phyloP scores from a whole-genome alignment of 2,329 filamentous ascomycete genomes.

The Xylariales sp. region DNA sequence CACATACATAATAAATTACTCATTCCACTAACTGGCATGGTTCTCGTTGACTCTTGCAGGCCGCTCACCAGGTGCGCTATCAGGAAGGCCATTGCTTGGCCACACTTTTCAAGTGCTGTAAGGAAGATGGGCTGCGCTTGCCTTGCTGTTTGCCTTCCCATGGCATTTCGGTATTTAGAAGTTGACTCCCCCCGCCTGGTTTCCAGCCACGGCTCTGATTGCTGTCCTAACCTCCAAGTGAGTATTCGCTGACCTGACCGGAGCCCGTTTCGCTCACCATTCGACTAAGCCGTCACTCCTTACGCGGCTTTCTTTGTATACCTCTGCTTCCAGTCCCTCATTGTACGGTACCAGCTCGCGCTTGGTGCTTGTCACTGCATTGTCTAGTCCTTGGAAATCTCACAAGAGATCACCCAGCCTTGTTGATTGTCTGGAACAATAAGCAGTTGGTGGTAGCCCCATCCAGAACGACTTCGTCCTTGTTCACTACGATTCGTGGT shows the following conservation, averaged over 20 bases:
- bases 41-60: too few relatives aligned
- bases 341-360: slow-evolving; percentile 13
- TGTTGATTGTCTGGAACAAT: too few relatives aligned
- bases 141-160: too few relatives aligned
- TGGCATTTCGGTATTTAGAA: background rate
- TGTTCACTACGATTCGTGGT: too few relatives aligned
- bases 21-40: too few relatives aligned
- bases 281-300: slow-evolving; percentile 26
- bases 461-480: too few relatives aligned
- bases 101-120: background rate
- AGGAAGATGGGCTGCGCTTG: too few relatives aligned
- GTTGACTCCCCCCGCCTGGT: background rate
- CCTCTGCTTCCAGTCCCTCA: slow-evolving; percentile 18
- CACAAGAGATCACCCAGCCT: background rate
- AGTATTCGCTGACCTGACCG: slow-evolving; percentile 9
- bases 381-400: background rate
- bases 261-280: slow-evolving; percentile 8
- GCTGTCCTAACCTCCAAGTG: slow-evolving; percentile 7
- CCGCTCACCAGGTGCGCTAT: too few relatives aligned
- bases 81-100: background rate
- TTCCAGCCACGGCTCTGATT: background rate
- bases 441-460: too few relatives aligned
- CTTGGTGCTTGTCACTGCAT: slow-evolving; percentile 1
- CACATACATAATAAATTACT: slow-evolving; percentile 1
- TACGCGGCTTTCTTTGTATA: slow-evolving; percentile 18